Conservation (phyloP, 2,329 filamentous ascomycete genomes). For the Pyrenochaeta sp. region DNA sequence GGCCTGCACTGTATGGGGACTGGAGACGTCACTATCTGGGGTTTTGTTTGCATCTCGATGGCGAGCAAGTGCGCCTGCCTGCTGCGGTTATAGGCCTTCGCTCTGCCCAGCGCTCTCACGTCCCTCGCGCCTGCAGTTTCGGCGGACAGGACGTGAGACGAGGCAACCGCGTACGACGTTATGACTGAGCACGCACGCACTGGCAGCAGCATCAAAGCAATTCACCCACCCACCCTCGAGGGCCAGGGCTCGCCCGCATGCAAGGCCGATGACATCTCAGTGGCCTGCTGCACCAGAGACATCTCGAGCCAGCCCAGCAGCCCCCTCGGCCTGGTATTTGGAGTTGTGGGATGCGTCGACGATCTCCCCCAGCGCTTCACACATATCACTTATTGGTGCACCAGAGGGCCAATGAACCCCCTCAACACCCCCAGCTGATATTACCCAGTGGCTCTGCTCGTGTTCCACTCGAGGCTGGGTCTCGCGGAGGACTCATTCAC, state of each 20-base stretch:
- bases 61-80: slow-evolving; percentile 3
- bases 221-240: slow-evolving; percentile 6
- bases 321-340: slow-evolving; percentile 1
- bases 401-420: slow-evolving; percentile 26
- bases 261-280: slow-evolving; percentile 3
- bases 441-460: slow-evolving; percentile 24
- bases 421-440: slow-evolving; percentile 14
- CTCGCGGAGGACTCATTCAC: slow-evolving; percentile 15
- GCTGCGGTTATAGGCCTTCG: slow-evolving; percentile 5
- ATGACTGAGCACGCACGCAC: slow-evolving; percentile 2
- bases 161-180: slow-evolving; percentile 14
- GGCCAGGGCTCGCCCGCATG: slow-evolving; percentile 1
- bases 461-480: slow-evolving; percentile 32
- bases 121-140: slow-evolving; percentile 9
- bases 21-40: slow-evolving; percentile 22
- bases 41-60: slow-evolving; percentile 10
- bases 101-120: slow-evolving; percentile 2
- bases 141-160: slow-evolving; percentile 15
- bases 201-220: background rate
- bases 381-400: slow-evolving; percentile 13
- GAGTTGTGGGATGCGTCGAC: slow-evolving; percentile 16
- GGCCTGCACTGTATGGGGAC: slow-evolving; percentile 8
- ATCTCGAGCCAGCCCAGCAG: slow-evolving; percentile 3
- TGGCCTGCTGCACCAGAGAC: background rate
- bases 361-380: slow-evolving; percentile 19